Conservation (phyloP, 2,329 filamentous ascomycete genomes). For the Colletotrichum camelliae region DNA sequence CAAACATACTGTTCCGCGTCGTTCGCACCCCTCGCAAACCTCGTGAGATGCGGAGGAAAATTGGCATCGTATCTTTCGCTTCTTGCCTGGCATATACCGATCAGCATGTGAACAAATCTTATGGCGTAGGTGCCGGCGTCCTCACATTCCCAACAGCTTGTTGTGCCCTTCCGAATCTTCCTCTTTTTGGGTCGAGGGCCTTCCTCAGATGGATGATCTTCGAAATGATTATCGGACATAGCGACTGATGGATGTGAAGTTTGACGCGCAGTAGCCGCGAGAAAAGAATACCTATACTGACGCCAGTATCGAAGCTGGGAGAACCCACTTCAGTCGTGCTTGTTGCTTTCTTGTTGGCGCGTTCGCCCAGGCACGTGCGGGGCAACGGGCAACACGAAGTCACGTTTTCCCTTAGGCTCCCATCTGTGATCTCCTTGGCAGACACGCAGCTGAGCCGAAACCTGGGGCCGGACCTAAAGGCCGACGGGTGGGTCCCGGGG, state of each 20-base stretch:
- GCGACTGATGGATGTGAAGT: not conserved
- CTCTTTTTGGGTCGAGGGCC: not conserved
- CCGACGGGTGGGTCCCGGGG: not conserved
- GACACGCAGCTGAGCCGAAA: not conserved
- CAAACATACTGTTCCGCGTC: constrained; percentile 47
- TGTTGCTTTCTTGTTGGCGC: not conserved
- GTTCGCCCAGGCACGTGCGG: not conserved
- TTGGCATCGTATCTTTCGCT: constrained; percentile 56
- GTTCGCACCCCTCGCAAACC: constrained; percentile 51
- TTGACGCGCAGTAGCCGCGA: not conserved
- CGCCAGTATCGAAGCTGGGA: not conserved
- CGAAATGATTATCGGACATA: not conserved
- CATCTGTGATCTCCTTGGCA: not conserved
- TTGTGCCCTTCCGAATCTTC: constrained; percentile 59
- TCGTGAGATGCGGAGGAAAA: constrained; percentile 40
- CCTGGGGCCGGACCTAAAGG: not conserved
- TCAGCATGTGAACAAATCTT: not conserved
- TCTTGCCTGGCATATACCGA: constrained; percentile 33
- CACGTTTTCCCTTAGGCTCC: not conserved
- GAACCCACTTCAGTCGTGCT: not conserved
- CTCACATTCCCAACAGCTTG: constrained; percentile 62
- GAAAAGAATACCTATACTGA: not conserved
- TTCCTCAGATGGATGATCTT: not conserved
- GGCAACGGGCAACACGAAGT: not conserved
- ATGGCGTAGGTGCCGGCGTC: not conserved